Conservation (phyloP, 129 eudicot species). For the Helichrysum umbraculigerum region DNA sequence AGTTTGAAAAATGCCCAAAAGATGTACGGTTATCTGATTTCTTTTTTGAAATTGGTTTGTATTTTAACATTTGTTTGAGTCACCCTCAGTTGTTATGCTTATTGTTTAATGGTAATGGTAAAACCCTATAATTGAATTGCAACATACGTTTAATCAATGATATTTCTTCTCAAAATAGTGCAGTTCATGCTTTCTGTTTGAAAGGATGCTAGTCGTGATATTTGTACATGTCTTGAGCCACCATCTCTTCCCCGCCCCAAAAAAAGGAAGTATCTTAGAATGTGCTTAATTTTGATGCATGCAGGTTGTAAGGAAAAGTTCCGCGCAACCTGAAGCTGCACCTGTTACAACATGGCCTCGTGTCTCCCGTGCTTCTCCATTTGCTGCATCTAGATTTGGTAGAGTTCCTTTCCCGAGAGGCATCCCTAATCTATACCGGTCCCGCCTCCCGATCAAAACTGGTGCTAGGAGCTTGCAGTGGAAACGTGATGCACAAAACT, state of each 20-base stretch:
- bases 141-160: too few species aligned
- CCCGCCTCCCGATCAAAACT: conserved; percentile 53
- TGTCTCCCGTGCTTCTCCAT: conserved; percentile 49
- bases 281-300: not conserved
- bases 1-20: not conserved
- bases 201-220: not conserved
- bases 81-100: not conserved
- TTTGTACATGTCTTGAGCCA: not conserved
- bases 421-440: conserved; percentile 44
- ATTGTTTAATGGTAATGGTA: not conserved
- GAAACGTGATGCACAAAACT: conserved; percentile 62
- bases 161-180: too few species aligned
- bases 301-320: conserved; percentile 71
- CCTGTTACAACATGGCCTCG: conserved; percentile 58
- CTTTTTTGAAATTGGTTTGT: not conserved
- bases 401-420: conserved; percentile 66
- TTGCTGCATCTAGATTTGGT: conserved; percentile 62
- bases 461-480: conserved; percentile 95
- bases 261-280: too few species aligned
- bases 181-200: too few species aligned
- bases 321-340: conserved; percentile 58
- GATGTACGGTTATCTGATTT: not conserved
- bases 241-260: not conserved
- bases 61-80: not conserved
- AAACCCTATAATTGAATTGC: not conserved